phyloP scores from a whole-genome alignment of 2,329 filamentous ascomycete species.

The Hymenoscyphus fructigenus region DNA sequence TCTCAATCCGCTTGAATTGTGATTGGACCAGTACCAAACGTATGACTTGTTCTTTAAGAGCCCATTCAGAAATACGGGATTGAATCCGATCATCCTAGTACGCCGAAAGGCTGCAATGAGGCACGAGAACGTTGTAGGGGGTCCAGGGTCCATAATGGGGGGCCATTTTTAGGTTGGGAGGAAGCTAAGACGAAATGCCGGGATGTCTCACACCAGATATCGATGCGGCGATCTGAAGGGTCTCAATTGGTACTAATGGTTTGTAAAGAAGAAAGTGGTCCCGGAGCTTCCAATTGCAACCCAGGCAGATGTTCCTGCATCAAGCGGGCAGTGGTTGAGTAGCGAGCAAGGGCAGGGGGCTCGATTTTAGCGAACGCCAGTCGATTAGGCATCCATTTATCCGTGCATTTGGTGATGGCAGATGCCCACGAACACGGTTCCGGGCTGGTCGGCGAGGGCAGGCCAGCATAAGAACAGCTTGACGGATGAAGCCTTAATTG shows the following conservation, averaged over 20 bases:
- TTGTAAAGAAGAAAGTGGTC: background rate
- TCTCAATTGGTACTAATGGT: background rate
- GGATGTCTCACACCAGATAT: conserved; percentile 2
- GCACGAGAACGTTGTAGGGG: conserved; percentile 12
- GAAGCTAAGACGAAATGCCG: background rate
- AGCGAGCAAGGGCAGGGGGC: conserved; percentile 2
- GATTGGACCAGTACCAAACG: conserved; percentile 23
- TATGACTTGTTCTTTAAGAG: conserved; percentile 19
- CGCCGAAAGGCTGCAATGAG: conserved; percentile 14
- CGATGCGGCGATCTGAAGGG: background rate
- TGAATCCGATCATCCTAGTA: conserved; percentile 26
- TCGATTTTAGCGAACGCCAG: background rate
- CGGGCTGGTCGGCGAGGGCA: background rate
- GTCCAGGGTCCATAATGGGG: background rate
- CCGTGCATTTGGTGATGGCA: background rate
- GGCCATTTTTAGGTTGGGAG: conserved; percentile 20
- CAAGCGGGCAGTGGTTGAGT: background rate
- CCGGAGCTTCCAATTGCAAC: background rate
- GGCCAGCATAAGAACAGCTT: background rate
- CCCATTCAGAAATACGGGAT: conserved; percentile 24
- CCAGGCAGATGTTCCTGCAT: conserved; percentile 10
- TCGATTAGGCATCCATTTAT: conserved; percentile 13
- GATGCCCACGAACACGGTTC: conserved; percentile 11
- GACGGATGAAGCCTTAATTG: background rate
- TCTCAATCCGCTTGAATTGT: conserved; percentile 12